Base-by-base conservation (phyloP, 2,329 filamentous ascomycete genomes). In the Sporothrix luriei region DNA sequence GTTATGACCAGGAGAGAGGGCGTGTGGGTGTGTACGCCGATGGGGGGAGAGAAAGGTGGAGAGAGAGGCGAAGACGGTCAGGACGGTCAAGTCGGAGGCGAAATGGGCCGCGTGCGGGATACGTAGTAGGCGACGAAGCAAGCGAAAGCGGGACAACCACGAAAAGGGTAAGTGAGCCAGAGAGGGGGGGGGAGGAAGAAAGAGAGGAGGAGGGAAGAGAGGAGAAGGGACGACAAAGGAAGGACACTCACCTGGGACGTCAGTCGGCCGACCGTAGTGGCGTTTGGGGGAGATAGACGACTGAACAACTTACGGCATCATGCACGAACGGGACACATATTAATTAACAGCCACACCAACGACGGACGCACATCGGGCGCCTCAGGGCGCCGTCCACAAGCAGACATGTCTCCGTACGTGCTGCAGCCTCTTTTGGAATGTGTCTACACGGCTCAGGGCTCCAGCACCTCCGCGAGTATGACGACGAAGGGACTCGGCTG, bases 291-390 rank as follows among this genome's bases (percentile, higher is more conserved):
- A 65, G 26, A 24, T 16, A 38, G 26, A n/a, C n/a, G n/a, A n/a
- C n/a, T n/a, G n/a, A 52, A 29, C n/a, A 16, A 33, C 43, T 64
- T 24, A 14, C 43, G 24, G 21, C 16, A 64, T 66, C 29, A 66
- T 66, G 62, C 62, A 66, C 48, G 48, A 49, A 67, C 65, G 65
- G 65, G 65, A 66, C 21, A 67, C 55, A 67, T 33, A 33, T 33
- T 33, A 51, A 67, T 67, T 43, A 55, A 46, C 21, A 67, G 65
- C 65, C 65, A 67, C 65, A 67, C 65, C 65, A 40, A n/a, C 11
- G n/a, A 24, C 14, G 3, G 14, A 24, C 38, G 21, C n/a, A 43
- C 26, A 2, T 46, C 11, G 11, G 14, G 29, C n/a, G 33, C 16
- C 5, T 9, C 29, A 11, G 33, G 26, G n/a, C n/a, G 4, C 57